Evolutionary conservation across 139 green algal genomes (phyloP), one percentile per base, ranked within the genome.

Genomic region (Deuterostichococcus epilithicus): DNA sequence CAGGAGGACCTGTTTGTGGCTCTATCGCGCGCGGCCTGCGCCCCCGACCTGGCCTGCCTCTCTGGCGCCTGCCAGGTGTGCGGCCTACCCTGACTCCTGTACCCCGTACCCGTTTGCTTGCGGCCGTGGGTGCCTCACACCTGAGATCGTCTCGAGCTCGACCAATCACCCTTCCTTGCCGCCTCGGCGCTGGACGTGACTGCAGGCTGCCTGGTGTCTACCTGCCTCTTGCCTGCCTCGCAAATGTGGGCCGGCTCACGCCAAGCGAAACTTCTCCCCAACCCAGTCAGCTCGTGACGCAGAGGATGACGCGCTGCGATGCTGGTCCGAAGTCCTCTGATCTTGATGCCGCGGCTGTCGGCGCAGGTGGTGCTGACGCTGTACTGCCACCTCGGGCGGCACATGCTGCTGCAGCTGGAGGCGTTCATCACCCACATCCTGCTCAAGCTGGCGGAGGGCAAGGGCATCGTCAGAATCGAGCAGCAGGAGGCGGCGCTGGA

Each of bases 401-500:
- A 85, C 47, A 39, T 96, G 39, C 85, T 97, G 72, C 82, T 95
- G 44, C 94, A 98, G 80, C 71, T 98, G 63, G 94, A 97, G 80
- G 85, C 91, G 26, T 89, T 97, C 52, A 73, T 97, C 47, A 70
- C 77, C 44, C 75, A 85, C 38, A 86, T 97, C 78, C 81, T 99
- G 70, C 79, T 98, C 65, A 86, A 86, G 5, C 75, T 97, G 58
- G 94, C 93, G 3, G 93, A 97, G 72, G 94, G 92, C 78, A 79
- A 80, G 75, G 75, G 75, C 6, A 34, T 34, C 0, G 60, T 39
- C 0, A 58, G 66, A 23, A 87, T 81, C 5, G 84, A 90, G 44
- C 76, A 83, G 37, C 91, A 97, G 85, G 91, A 97, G 75, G 91
- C 89, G 22, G 95, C 95, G 26, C 78, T 99, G 68, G 95, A 99